These are phyloP conservation scores for Cladorrhinum sp. DNA, from an alignment of 2,329 filamentous ascomycete species.

Conservation along the genomic window DNA sequence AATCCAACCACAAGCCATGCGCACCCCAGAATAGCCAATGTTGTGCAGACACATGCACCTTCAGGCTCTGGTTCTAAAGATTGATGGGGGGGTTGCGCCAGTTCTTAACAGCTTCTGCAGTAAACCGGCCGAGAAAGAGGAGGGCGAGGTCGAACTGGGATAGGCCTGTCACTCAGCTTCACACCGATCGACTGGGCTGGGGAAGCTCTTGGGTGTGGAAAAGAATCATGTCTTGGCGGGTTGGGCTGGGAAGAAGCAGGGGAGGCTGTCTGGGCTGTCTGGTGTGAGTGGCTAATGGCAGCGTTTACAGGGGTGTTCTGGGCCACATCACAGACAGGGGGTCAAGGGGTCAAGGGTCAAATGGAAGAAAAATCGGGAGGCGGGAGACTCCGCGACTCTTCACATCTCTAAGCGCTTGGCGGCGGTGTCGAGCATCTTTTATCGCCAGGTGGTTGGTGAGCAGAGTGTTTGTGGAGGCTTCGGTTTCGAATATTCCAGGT, in stretches of 20 bases:
- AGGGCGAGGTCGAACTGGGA: slow-evolving; percentile 13
- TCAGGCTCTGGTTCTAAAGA: slow-evolving; percentile 25
- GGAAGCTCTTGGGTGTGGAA: slow-evolving; percentile 20
- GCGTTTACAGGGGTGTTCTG: neutral
- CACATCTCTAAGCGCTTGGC: slow-evolving; percentile 8
- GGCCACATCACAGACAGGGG: slow-evolving; percentile 6
- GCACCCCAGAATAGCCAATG: slow-evolving; percentile 39
- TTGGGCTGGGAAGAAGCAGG: slow-evolving; percentile 15
- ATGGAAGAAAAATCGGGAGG: slow-evolving; percentile 21
- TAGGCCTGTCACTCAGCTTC: slow-evolving; percentile 5
- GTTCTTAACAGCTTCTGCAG: slow-evolving; percentile 7
- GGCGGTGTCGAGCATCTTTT: neutral
- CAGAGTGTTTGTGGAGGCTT: no score
- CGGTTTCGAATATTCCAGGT: neutral
- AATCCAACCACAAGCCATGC: slow-evolving; percentile 26
- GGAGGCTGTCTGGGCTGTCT: neutral
- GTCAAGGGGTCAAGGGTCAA: slow-evolving; percentile 9
- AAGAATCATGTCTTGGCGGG: slow-evolving; percentile 20
- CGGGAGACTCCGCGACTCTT: slow-evolving; percentile 19
- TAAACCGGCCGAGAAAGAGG: slow-evolving; percentile 4
- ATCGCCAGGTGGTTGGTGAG: slow-evolving; percentile 3
- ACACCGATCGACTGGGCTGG: slow-evolving; percentile 9
- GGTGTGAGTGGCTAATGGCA: neutral
- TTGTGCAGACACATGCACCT: slow-evolving; percentile 42
- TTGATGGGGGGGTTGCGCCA: slow-evolving; percentile 14